Percentiles rank a stretch among this genome's conserved stretches.
These are phyloP conservation scores for Wickerhamia fluorescens DNA, from an alignment of 805 yeast species.

Conservation along the genomic window DNA sequence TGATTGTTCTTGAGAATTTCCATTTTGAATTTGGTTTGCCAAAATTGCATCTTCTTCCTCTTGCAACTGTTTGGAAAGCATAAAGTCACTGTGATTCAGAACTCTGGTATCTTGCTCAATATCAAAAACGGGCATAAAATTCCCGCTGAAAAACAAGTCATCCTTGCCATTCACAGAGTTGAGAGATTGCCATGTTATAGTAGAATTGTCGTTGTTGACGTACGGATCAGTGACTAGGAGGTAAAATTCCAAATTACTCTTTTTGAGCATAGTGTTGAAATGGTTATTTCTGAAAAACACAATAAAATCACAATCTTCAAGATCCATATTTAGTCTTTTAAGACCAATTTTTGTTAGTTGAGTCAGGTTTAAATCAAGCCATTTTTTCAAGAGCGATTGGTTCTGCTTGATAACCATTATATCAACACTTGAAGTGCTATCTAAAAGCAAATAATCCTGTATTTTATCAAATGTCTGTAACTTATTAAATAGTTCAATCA, in stretches of 20 bases:
- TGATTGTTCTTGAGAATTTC: too few relatives aligned
- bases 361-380: constrained; percentile 54
- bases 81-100: constrained; percentile 14
- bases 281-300: constrained; percentile 89
- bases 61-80: constrained; percentile 43
- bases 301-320: constrained; percentile 49
- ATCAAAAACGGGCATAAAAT: constrained; percentile 43
- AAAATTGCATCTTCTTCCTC: constrained; percentile 49
- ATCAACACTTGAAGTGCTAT: not conserved
- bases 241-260: constrained; percentile 43
- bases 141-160: constrained; percentile 66
- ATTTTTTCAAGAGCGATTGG: constrained; percentile 15
- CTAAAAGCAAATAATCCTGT: constrained; percentile 45
- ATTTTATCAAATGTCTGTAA: constrained; percentile 43
- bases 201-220: constrained; percentile 30
- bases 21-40: constrained; percentile 40
- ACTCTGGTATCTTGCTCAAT: constrained; percentile 8
- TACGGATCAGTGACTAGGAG: constrained; percentile 72
- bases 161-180: constrained; percentile 58
- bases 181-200: constrained; percentile 79
- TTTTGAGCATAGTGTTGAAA: constrained; percentile 63
- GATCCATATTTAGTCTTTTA: constrained; percentile 31
- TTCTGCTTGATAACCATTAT: constrained; percentile 6
- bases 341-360: constrained; percentile 74
- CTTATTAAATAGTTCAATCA: constrained; percentile 14